phyloP scores from a whole-genome alignment of 2,329 filamentous ascomycete genomes.

The Trichoderma arundinaceum region DNA sequence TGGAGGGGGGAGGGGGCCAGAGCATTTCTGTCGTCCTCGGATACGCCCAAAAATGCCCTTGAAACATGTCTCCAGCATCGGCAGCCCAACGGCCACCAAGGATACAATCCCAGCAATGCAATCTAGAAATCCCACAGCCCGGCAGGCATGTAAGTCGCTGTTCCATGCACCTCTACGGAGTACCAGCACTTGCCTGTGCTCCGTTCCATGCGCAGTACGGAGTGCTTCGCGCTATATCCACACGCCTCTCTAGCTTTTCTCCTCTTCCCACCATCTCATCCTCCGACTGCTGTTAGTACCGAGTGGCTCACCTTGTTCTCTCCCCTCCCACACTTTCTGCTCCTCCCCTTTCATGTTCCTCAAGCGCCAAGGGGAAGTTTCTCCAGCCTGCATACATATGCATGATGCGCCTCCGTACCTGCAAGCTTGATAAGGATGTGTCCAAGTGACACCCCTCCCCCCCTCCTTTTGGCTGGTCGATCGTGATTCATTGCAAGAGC shows the following conservation, averaged over 20 bases:
- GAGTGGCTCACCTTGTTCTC: conserved; percentile 15
- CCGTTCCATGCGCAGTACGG: not conserved
- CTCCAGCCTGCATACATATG: conserved; percentile 28
- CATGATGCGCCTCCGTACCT: conserved; percentile 27
- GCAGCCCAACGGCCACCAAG: not conserved
- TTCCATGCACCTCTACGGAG: conserved; percentile 6
- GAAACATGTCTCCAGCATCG: conserved; percentile 21
- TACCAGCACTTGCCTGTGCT: conserved; percentile 21
- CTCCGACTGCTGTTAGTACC: conserved; percentile 1
- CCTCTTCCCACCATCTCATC: conserved; percentile 16
- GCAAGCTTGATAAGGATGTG: conserved; percentile 25
- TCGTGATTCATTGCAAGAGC: conserved; percentile 26
- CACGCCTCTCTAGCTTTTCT: conserved; percentile 13
- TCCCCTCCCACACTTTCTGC: not conserved
- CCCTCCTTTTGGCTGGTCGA: not conserved
- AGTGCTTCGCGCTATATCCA: not conserved
- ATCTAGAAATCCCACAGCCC: conserved; percentile 9
- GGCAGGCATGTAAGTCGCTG: conserved; percentile 1
- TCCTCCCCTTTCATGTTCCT: conserved; percentile 9
- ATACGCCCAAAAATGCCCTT: conserved; percentile 3
- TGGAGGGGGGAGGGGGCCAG: too few species aligned
- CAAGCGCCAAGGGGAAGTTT: conserved; percentile 31
- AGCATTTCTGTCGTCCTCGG: conserved; percentile 11
- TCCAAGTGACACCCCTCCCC: conserved; percentile 6
- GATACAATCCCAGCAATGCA: conserved; percentile 5